Percentiles rank a stretch among this genome's conserved stretches.
Conservation (phyloP, 768 basidiomycete genomes). For the Suillus paluster region DNA sequence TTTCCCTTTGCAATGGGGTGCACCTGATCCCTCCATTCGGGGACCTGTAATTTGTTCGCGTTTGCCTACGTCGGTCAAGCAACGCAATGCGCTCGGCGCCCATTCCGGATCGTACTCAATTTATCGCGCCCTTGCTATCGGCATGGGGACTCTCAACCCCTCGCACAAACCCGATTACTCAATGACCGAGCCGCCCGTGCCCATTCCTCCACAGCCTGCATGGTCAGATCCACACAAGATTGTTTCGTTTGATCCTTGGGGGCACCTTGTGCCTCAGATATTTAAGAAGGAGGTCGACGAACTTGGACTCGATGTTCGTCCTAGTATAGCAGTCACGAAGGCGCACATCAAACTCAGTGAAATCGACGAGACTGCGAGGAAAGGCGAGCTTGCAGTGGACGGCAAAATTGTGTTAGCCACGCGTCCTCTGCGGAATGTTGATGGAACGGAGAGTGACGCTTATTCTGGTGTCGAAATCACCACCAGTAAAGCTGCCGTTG, state of each 20-base stretch:
- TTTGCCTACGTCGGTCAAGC: slow-evolving; percentile 81
- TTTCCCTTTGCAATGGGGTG: slow-evolving; percentile 82
- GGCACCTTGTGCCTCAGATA: slow-evolving; percentile 79
- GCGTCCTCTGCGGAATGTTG: slow-evolving; percentile 61
- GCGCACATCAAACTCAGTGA: slow-evolving; percentile 96
- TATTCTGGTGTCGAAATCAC: slow-evolving; percentile 85
- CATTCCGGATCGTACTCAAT: slow-evolving; percentile 94
- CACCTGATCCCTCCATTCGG: slow-evolving; percentile 59
- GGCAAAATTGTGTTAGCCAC: slow-evolving; percentile 82
- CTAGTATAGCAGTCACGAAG: slow-evolving; percentile 91
- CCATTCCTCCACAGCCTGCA: slow-evolving; percentile 72
- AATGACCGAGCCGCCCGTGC: slow-evolving; percentile 83
- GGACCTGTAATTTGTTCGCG: slow-evolving; percentile 92
- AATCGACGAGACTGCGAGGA: slow-evolving; percentile 79
- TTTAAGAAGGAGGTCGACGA: slow-evolving; percentile 66
- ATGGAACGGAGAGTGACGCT: slow-evolving; percentile 58
- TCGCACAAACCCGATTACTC: slow-evolving; percentile 83
- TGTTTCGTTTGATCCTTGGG: slow-evolving; percentile 93
- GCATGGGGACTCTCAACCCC: slow-evolving; percentile 81
- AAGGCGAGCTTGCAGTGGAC: slow-evolving; percentile 76
- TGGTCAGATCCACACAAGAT: slow-evolving; percentile 85
- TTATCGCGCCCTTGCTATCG: slow-evolving; percentile 91
- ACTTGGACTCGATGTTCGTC: slow-evolving; percentile 80
- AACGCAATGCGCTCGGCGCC: slow-evolving; percentile 92
- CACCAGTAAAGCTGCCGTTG: slow-evolving; percentile 92